Evolutionary conservation across 768 basidiomycete genomes (phyloP), one percentile per base, ranked within the genome.

Genomic region (Phallus indusiatus): DNA sequence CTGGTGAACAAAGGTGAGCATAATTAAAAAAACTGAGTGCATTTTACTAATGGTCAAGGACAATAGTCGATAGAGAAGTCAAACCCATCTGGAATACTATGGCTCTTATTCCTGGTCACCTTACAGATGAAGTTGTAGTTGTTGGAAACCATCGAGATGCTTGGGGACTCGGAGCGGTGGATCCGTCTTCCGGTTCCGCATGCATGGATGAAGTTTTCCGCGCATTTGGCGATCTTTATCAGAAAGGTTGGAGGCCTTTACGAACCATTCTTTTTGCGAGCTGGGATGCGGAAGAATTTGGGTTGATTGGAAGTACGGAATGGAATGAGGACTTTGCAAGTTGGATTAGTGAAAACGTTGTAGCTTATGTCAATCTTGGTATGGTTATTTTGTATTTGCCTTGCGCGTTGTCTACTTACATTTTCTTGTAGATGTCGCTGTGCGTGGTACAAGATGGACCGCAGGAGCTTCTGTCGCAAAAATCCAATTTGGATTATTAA

Each of bases 81-180:
- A 93, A 80, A 5, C 90, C 92, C 16, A 91, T 95, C 51, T 95
- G 91, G 91, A 96, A 95, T 71, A 78, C 83, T 14, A 88, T 88
- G 81, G 86, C 80, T 11, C 78, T 85, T 24, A 87, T 94, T 60
- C 92, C 90, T 7, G 93, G 91, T 2, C 81, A 85, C 60, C 80
- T 94, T 65, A 79, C 79, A 60, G 85, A 93, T 66, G 94, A 96
- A 69, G 82, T 94, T 4, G 84, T 97, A 21, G 69, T 96, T 8
- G 71, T 97, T 54, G 94, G 94, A 3, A 87, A 88, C 64, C 94
- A 96, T 68, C 82, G 94, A 46, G 93, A 95, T 73, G 91, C 77
- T 2, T 88, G 85, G 90, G 86, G 92, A 12, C 73, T 92, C 65
- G 93, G 93, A 20, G 89, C 87, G 0, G 78, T 79, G 12, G 90